Base-by-base conservation (phyloP, 768 basidiomycete genomes). In the Filobasidium wieringae region DNA sequence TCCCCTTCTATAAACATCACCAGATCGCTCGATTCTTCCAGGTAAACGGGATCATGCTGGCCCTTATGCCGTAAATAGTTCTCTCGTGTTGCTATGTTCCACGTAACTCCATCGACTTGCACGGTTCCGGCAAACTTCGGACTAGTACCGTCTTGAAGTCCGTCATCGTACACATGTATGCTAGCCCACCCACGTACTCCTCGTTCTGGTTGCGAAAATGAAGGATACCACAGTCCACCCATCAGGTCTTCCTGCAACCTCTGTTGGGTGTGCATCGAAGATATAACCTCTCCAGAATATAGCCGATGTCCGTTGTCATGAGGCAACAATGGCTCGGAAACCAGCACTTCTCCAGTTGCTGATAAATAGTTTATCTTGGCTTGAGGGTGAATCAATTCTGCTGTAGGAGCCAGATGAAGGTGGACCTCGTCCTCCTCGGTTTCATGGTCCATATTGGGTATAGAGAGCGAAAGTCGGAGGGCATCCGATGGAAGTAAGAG, bases 261-360 rank as follows among this genome's bases (percentile, higher is more conserved):
- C 22, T 51, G 50, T 14, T 51, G 7, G 19, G 57, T 53, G 4
- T 33, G 47, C 36, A 40, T 40, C 9, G 52, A 50, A 4, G 22
- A 37, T n/a, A 90, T 77, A 37, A 89, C 87, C 61, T 87, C 84
- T 11, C 87, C 87, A 73, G 79, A 78, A 71, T 85, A 90, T 17
- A 82, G 84, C 65, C 60, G 52, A 56, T 62, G 64, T 34, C 55
- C 62, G 26, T 64, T 49, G n/a, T 60, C 57, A 33, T 83, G 80
- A 8, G 80, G 80, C 15, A 82, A 72, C n/a, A 88, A 76, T 31
- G 85, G 84, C 4, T 79, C 73, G 31, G 82, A 76, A 29, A 79
- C 74, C 37, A 71, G 67, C 30, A 85, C 84, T 43, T 58, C 61
- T 14, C 80, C 77, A 15, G 80, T 67, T 7, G 70, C 70, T 22